Evolutionary conservation across 805 yeast genomes (phyloP).

Genomic region (Yarrowia keelungensis): DNA sequence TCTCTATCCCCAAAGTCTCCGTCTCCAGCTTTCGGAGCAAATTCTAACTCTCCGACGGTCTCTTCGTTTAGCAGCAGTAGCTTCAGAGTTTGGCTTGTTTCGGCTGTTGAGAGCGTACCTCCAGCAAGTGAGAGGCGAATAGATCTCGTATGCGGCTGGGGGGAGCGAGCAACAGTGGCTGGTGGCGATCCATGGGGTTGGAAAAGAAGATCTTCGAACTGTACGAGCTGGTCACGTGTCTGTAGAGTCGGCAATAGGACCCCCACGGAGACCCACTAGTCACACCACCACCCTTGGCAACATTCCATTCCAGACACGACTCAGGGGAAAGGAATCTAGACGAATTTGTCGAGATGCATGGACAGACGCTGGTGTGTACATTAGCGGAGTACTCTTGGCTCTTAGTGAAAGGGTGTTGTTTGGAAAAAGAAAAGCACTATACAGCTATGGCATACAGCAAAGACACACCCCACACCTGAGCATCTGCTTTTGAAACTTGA

Average conservation of each 20-base stretch:
- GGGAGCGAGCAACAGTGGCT: neutral
- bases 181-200: slow-evolving; percentile 1
- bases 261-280: no score
- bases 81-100: neutral
- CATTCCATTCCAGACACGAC: slow-evolving; percentile 6
- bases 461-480: no score
- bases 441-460: no score
- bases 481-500: no score
- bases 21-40: slow-evolving; percentile 11
- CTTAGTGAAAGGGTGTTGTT: neutral
- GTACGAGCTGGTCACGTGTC: neutral
- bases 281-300: neutral
- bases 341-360: slow-evolving; percentile 5
- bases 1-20: neutral
- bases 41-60: neutral
- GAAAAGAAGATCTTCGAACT: neutral
- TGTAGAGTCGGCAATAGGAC: no score
- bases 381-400: neutral
- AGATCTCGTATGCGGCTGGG: slow-evolving; percentile 9
- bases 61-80: neutral
- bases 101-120: slow-evolving; percentile 3
- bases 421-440: neutral
- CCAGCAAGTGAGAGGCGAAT: neutral
- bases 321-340: neutral
- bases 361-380: neutral